A percentile compares a stretch with the other conserved stretches of the same genome.
Conservation (phyloP, 2,329 filamentous ascomycete genomes). For the Hypoxylon sp. region DNA sequence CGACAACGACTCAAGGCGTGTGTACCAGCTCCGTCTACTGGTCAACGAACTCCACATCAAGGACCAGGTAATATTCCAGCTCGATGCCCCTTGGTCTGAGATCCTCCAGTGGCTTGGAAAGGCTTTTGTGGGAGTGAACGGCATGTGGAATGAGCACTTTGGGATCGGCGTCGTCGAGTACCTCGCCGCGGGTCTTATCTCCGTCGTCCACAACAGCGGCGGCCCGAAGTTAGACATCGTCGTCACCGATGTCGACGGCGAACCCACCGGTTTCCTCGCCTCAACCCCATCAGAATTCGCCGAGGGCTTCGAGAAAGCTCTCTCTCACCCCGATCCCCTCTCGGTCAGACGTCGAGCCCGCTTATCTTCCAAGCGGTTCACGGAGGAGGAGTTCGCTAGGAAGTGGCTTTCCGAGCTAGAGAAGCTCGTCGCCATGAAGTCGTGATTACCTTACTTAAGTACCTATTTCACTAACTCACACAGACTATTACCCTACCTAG, state of each 20-base stretch:
- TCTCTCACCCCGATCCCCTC: constrained; percentile 78
- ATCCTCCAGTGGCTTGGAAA: constrained; percentile 83
- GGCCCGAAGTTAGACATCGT: constrained; percentile 96
- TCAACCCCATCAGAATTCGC: constrained; percentile 84
- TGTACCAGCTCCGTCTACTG: constrained; percentile 88
- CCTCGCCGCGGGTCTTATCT: constrained; percentile 92
- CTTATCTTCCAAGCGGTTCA: constrained; percentile 84
- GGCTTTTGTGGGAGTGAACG: constrained; percentile 90
- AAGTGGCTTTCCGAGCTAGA: constrained; percentile 84
- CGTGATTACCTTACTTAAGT: constrained; percentile 25
- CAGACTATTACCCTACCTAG: not conserved
- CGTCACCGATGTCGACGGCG: constrained; percentile 81
- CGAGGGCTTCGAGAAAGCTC: constrained; percentile 79
- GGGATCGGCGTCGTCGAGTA: constrained; percentile 99
- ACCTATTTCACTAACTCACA: not conserved
- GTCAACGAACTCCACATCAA: constrained; percentile 89
- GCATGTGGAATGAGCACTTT: constrained; percentile 99
- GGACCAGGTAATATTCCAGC: constrained; percentile 86
- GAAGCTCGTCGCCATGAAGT: constrained; percentile 69
- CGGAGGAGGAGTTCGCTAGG: constrained; percentile 84
- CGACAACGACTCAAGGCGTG: constrained; percentile 80
- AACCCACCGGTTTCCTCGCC: constrained; percentile 90
- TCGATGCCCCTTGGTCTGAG: constrained; percentile 89
- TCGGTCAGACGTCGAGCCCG: constrained; percentile 82
- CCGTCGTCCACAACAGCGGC: constrained; percentile 92